Evolutionary conservation across 176 grass and related monocot species (phyloP), one percentile per base, ranked within the genome.

Genomic region (Zoysia pacifica): DNA sequence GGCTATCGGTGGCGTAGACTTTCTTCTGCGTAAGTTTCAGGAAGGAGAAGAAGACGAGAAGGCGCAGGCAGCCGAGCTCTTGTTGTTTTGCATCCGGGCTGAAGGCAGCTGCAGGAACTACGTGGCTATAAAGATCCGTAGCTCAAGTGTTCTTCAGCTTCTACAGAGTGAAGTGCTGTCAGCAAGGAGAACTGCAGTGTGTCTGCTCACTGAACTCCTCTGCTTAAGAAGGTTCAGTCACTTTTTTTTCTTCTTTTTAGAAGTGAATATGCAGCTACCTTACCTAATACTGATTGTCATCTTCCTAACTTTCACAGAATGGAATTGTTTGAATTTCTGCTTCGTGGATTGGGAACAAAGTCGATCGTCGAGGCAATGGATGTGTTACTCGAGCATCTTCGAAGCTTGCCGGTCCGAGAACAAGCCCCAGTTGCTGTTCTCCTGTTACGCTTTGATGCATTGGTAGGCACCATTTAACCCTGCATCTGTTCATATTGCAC

Each of bases 51-150:
- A 28, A 5, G 73, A 42, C 9, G 72, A 86, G 43, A 90, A 78
- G 82, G 65, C 18, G 6, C 48, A 44, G 4, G 79, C 84, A 5
- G 79, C 78, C 7, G 58, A 79, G 54, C 77, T 67, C 48, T 54
- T 94, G 76, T 48, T 88, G 50, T 38, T 75, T 70, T 94, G 91
- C 41, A 70, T 94, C 79, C 42, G 66, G 47, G 86, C 88, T 35
- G 83, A 91, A 56, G 88, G 88, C 48, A 69, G 83, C 46, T 88
- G 83, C 85, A 61, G 91, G 72, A 88, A 70, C 11, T 94, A 88
- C 72, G 74, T 91, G 68, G 85, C 86, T 9, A 47, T 80, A 1
- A 86, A 72, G 67, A 15, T 90, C 51, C 47, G 77, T 41, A 68
- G 76, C 5, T 50, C 71, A 4, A 81, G 76, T 69, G 28, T 88